phyloP scores from a whole-genome alignment of 495 filamentous ascomycete genomes.

The Parachaetomium inaequale region DNA sequence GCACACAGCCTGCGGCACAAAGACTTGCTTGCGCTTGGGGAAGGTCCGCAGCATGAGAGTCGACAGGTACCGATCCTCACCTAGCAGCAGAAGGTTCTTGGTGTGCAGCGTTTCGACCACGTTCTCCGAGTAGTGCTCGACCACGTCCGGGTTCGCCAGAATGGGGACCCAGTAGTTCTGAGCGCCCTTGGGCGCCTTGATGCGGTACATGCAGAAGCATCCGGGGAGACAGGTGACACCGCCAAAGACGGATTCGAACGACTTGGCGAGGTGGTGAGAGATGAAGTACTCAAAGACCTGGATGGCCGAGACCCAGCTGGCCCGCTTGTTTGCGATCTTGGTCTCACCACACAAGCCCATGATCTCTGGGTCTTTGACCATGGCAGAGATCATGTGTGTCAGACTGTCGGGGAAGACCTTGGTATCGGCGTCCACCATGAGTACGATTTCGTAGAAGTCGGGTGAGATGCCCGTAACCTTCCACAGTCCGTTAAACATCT shows the following conservation, averaged over 20 bases:
- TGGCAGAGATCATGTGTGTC: conserved; percentile 97
- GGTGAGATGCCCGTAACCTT: conserved; percentile 96
- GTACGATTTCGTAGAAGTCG: conserved; percentile 93
- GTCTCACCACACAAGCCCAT: conserved; percentile 99
- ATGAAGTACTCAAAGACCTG: conserved; percentile 99
- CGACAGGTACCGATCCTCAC: conserved; percentile 94
- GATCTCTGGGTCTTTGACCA: conserved; percentile 98
- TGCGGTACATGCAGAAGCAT: conserved; percentile 99
- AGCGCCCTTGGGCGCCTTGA: conserved; percentile 97
- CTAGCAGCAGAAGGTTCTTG: conserved; percentile 93
- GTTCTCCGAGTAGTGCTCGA: conserved; percentile 99
- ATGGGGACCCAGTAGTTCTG: conserved; percentile 99
- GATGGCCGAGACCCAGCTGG: conserved; percentile 94
- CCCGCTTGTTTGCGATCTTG: conserved; percentile 97
- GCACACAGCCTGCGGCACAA: conserved; percentile 96
- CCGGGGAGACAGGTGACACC: conserved; percentile 98
- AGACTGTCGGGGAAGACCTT: conserved; percentile 98
- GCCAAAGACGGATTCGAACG: conserved; percentile 97
- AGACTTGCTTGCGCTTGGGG: conserved; percentile 98
- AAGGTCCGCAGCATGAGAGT: conserved; percentile 99
- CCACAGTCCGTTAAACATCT: conserved; percentile 99
- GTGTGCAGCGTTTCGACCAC: conserved; percentile 98
- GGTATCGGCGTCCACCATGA: conserved; percentile 99
- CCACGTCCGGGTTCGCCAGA: conserved; percentile 95
- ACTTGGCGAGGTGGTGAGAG: conserved; percentile 93